These are phyloP conservation scores for Margaritispora aquatica DNA, from an alignment of 495 filamentous ascomycete genomes.

Conservation along the genomic window DNA sequence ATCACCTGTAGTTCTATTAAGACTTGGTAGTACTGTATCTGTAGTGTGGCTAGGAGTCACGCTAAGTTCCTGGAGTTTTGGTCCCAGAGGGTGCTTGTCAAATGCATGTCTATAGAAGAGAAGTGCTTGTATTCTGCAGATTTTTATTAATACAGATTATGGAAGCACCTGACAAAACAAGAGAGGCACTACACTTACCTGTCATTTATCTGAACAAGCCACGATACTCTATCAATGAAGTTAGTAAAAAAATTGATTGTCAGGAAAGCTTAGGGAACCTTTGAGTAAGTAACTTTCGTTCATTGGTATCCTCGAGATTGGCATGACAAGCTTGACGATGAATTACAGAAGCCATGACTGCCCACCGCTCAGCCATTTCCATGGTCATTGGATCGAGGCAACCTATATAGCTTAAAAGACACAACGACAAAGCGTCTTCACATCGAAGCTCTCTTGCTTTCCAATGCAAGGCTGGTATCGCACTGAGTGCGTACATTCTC, in stretches of 20 bases:
- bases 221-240: background rate
- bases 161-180: too few relatives aligned
- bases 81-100: background rate
- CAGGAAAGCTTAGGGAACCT: background rate
- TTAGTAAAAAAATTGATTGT: background rate
- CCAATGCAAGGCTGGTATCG: background rate
- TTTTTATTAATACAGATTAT: background rate
- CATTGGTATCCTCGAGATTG: background rate
- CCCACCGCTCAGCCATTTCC: background rate
- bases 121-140: background rate
- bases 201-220: background rate
- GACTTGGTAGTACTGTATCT: background rate
- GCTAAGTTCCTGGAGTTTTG: background rate
- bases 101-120: background rate
- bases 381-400: background rate
- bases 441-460: background rate
- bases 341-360: background rate
- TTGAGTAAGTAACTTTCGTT: background rate
- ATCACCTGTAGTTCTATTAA: background rate
- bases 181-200: too few relatives aligned
- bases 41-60: background rate
- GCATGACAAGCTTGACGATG: background rate
- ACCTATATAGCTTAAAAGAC: background rate
- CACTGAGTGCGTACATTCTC: background rate
- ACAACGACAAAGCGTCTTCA: background rate